Percentiles rank a stretch among this genome's conserved stretches.
Conservation (phyloP, 108 stramenopile species). For the Cyclostephanos invisitatus region DNA sequence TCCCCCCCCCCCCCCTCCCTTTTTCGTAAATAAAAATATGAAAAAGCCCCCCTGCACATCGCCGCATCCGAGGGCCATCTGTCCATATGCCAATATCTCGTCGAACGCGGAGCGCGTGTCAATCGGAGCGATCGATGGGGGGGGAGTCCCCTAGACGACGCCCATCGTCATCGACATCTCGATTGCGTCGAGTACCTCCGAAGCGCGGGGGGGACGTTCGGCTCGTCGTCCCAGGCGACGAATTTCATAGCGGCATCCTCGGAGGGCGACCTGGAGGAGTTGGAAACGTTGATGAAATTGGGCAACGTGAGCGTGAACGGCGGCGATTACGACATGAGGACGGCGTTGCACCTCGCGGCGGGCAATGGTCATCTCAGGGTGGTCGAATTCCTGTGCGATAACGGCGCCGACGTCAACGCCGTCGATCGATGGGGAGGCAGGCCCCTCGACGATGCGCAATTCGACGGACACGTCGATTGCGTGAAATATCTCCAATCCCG, state of each 20-base stretch:
- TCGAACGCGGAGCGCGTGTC: conserved; percentile 44
- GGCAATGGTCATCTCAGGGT: conserved; percentile 49
- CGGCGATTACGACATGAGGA: conserved; percentile 55
- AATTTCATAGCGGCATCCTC: conserved; percentile 51
- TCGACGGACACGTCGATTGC: conserved; percentile 31
- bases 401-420: conserved; percentile 52
- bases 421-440: conserved; percentile 54
- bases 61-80: conserved; percentile 66
- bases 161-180: conserved; percentile 49
- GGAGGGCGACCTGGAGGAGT: conserved; percentile 52
- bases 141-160: conserved; percentile 59
- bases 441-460: conserved; percentile 55
- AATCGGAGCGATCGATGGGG: conserved; percentile 66
- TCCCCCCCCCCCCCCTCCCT: too few relatives aligned
- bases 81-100: conserved; percentile 40
- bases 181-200: conserved; percentile 45
- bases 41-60: conserved; percentile 51
- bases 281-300: conserved; percentile 32
- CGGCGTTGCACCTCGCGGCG: conserved; percentile 64
- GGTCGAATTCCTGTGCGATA: conserved; percentile 47
- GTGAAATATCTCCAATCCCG: conserved; percentile 12
- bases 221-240: conserved; percentile 40
- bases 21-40: too few relatives aligned
- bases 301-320: conserved; percentile 49
- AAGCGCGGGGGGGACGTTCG: conserved; percentile 39